Evolutionary conservation across 768 basidiomycete genomes (phyloP), one percentile per base, ranked within the genome.

Genomic region (Myochromella boudieri): DNA sequence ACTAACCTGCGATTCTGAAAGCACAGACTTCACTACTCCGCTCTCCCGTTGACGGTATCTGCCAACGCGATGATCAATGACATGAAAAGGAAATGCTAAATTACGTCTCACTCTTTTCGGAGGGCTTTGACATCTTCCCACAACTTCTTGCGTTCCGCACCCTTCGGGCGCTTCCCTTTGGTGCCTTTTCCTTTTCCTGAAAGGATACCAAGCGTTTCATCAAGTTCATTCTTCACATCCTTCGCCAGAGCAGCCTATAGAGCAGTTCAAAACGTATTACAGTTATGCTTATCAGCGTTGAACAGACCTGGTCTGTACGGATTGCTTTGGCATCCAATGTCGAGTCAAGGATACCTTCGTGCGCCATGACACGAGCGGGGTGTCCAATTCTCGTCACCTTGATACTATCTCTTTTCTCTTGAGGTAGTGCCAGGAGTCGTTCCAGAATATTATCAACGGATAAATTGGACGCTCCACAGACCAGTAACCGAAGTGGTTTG

Each of bases 391-490:
- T 78, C 0, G 94, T 93, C 6, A 85, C 79, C 59, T 75, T 83
- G 9, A 90, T 55, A 49, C 68, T 75, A 3, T 70, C 72, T 41
- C 77, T 82, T 20, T 76, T 76, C 1, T 65, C 56, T 0, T 66
- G 50, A 10, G 85, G 83, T 3, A 89, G 67, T 12, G 76, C 77
- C 12, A 90, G 72, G 8, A 99, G 74, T 15, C 97, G 78, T 56
- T 95, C 87, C 10, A 99, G 76, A 29, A 99, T 87, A 64, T 99
- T 99, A 64, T 99, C 97, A 1, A 97, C 92, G 1, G 95, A 88
- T 41, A 99, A 73, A 57, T 99, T 97, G 3, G 90, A 93, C 6
- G 93, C 94, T 17, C 94, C 93, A 58, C 95, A 97, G 3, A 97
- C 85, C 10, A 97, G 80, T 3, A 97, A 68, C 25, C 85, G 79